Evolutionary conservation across 495 filamentous ascomycete genomes (phyloP).

Genomic region (Schizothecium vesticola): DNA sequence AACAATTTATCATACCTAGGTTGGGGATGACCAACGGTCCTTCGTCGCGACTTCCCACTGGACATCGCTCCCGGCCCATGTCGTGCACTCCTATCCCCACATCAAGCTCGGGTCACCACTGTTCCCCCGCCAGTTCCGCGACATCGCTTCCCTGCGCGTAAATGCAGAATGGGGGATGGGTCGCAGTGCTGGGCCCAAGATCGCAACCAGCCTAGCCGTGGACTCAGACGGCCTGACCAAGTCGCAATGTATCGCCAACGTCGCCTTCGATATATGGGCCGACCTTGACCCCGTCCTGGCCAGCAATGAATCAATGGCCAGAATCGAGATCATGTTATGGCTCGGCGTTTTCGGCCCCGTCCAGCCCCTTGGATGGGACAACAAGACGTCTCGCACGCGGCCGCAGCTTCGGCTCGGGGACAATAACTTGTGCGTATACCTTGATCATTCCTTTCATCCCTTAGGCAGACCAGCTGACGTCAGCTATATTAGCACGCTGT

Average conservation of each 20-base stretch:
- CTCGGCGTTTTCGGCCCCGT: slow-evolving; percentile 2
- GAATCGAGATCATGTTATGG: slow-evolving; percentile 10
- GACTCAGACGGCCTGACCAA: background rate
- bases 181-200: background rate
- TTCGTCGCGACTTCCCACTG: slow-evolving; percentile 7
- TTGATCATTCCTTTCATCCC: background rate
- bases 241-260: background rate
- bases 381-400: background rate
- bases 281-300: background rate
- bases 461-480: background rate
- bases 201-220: background rate
- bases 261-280: slow-evolving; percentile 10
- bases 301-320: background rate
- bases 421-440: slow-evolving; percentile 3
- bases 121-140: background rate
- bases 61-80: background rate
- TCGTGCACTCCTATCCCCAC: slow-evolving; percentile 4
- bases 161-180: slow-evolving; percentile 1
- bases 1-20: background rate
- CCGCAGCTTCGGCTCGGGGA: background rate
- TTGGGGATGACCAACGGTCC: slow-evolving; percentile 1
- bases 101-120: slow-evolving; percentile 7
- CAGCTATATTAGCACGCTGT: background rate
- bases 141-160: background rate
- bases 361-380: slow-evolving; percentile 7